Base-by-base conservation (phyloP, 2,329 filamentous ascomycete genomes). In the Alternaria novae-zelandiae region DNA sequence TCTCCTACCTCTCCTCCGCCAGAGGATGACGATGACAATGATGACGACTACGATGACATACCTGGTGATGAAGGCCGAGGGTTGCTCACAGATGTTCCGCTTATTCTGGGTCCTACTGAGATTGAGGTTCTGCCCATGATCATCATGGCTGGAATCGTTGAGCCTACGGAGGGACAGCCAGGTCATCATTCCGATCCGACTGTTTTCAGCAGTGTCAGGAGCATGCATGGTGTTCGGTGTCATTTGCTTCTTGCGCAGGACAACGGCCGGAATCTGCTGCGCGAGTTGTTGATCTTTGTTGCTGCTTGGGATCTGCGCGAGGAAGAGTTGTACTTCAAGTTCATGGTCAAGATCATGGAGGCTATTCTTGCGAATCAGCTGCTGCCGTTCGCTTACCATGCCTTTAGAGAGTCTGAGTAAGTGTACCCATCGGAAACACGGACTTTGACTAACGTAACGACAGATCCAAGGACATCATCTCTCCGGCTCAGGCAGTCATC, bases 81-180 rank as follows among this genome's bases (percentile, higher is more conserved):
- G 12, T 83, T 98, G 13, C 83, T 98, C 59, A 97, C 95, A 0
- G 95, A 98, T 78, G 93, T 98, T 12, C 95, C 95, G 28, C 91
- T 98, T 69, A 97, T 97, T 41, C 85, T 98, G 28, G 94, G 96
- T 46, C 95, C 95, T 0, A 94, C 94, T 59, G 95, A 98, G 80
- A 97, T 97, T 57, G 95, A 98, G 80, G 94, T 96, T 6, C 83
- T 98, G 57, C 95, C 97, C 59, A 97, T 97, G 94, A 96, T 97
- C 63, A 91, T 98, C 73, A 97, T 97, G 83, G 94, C 93, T 13
- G 96, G 94, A 66, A 96, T 98, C 57, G 89, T 97, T 21, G 92
- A 96, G 72, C 89, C 89, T n/a, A 85, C 88, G 63, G 92, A 91
- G 63, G 90, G 91, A 11, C 76, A 67, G 88, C 86, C 86, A 12